These are phyloP conservation scores for Leccinum fuscescens DNA, from an alignment of 1,284 basidiomycete species.

Conservation along the genomic window DNA sequence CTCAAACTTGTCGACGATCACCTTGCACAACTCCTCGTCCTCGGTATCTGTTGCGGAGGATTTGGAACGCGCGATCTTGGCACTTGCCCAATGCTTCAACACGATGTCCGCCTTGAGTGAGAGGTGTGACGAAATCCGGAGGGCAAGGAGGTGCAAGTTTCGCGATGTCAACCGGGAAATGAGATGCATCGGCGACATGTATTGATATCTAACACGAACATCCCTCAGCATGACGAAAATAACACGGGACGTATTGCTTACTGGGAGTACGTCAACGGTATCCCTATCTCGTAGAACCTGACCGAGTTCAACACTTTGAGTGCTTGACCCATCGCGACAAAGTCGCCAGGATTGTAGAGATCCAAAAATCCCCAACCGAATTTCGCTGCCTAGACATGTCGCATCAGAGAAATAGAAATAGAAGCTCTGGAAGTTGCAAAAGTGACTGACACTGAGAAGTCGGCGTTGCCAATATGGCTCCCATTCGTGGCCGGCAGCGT, in stretches of 20 bases:
- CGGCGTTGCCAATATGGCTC: constrained; percentile 87
- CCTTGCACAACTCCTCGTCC: constrained; percentile 76
- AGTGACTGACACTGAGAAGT: constrained; percentile 67
- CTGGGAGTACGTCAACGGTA: constrained; percentile 92
- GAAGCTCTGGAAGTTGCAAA: background rate
- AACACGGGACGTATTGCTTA: constrained; percentile 36
- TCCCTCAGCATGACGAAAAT: background rate
- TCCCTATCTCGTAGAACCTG: constrained; percentile 87
- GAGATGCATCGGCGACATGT: constrained; percentile 75
- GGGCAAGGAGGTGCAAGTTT: constrained; percentile 87
- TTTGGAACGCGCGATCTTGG: constrained; percentile 80
- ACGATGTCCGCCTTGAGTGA: constrained; percentile 83
- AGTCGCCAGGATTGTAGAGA: constrained; percentile 86
- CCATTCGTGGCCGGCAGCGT: constrained; percentile 92
- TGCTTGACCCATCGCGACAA: constrained; percentile 87
- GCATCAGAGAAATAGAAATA: constrained; percentile 3
- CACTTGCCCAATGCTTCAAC: constrained; percentile 93
- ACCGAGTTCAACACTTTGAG: constrained; percentile 96
- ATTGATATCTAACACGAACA: constrained; percentile 58
- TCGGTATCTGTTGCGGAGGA: constrained; percentile 52
- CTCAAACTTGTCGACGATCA: constrained; percentile 88
- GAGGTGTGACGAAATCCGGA: constrained; percentile 87
- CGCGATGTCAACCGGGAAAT: constrained; percentile 83
- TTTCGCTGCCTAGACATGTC: constrained; percentile 75
- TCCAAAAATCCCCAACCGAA: constrained; percentile 95